Base-by-base conservation (phyloP, 192 early-diverging fungal species). In the Mortierella hygrophila region DNA sequence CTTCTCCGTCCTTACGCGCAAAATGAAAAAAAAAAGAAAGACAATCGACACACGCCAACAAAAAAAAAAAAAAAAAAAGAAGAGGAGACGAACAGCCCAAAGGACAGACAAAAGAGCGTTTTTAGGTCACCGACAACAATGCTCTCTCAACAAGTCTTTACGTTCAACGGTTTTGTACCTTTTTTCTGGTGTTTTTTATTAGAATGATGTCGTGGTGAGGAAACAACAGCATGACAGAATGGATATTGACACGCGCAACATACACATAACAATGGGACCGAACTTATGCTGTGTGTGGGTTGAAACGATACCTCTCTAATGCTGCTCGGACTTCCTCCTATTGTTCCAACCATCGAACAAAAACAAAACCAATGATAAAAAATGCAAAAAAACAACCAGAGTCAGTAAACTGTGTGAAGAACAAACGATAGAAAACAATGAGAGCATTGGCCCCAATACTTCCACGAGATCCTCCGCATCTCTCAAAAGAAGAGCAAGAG, bases 311-410 rank as follows among this genome's bases (percentile, higher is more conserved):
- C 69, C 88, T 87, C 81, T 88, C 89, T 55, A 89, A 76, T 75
- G 42, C 79, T 21, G 90, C 89, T 23, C 90, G 70, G 75, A 88
- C 79, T 70, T 91, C 90, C 90, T 91, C 90, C 90, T 91, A 78
- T 26, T 44, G 63, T 76, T 63, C 21, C 6, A 52, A 52, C 15
- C 16, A 52, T 44, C 9, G 26, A 63, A 26, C 13, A 8, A 5
- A 68, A 16, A 47, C 1, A 70, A 8, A 41, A 16, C 18, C 49
- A 52, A 21, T 18, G 18, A 52, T 21, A 52, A 52, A 52, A 52
- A 41, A 63, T 32, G 18, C 47, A 54, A 69, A 63, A 54, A 71
- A 18, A 72, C 6, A 26, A 32, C 11, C 41, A 72, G 6, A 65
- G 23, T 57, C 55, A 77, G 23, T 38, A 73, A 52, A 29, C 32